Evolutionary conservation across 441 rosid genomes (phyloP).

Genomic region (Eruca vesicaria): DNA sequence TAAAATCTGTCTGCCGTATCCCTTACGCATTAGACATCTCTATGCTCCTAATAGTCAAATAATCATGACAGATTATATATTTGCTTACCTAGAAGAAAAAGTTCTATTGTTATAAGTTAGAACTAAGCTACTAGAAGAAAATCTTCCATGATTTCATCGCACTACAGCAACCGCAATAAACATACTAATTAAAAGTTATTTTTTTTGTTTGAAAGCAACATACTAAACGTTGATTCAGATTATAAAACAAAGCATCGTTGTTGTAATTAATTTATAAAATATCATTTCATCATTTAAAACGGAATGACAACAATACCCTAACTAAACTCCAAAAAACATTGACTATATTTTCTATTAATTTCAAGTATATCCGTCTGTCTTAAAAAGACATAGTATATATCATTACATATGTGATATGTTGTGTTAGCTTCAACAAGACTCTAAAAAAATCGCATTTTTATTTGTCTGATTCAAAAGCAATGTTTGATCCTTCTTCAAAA

Average conservation of each 20-base stretch:
- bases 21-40: not conserved
- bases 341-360: not conserved
- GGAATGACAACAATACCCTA: not conserved
- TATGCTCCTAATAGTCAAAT: not conserved
- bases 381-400: too few species aligned
- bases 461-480: slow-evolving; percentile 16
- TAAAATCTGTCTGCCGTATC: not conserved
- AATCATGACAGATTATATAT: not conserved
- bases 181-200: too few species aligned
- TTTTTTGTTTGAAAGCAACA: too few species aligned
- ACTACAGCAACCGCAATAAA: not conserved
- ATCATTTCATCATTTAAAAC: not conserved
- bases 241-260: not conserved
- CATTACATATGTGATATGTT: not conserved
- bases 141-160: too few species aligned
- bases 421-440: not conserved
- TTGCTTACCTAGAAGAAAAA: not conserved
- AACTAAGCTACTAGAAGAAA: not conserved
- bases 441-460: not conserved
- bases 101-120: not conserved
- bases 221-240: too few species aligned
- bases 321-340: not conserved
- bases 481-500: slow-evolving; percentile 37
- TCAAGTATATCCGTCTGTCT: too few species aligned
- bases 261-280: not conserved